Evolutionary conservation across 768 basidiomycete genomes (phyloP), one percentile per base, ranked within the genome.

Genomic region (Pleurotus tuber-regium): DNA sequence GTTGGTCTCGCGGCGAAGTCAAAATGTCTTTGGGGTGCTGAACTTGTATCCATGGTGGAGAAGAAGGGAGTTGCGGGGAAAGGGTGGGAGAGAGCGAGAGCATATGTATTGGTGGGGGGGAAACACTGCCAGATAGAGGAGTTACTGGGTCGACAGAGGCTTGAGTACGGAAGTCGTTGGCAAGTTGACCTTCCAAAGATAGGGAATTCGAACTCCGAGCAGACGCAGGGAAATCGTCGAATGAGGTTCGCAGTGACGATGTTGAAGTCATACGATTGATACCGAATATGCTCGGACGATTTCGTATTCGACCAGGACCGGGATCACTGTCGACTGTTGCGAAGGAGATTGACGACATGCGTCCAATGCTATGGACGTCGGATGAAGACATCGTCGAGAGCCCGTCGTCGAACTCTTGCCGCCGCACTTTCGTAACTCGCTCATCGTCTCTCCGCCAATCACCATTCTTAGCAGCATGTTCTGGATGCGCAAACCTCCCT

Each of bases 301-400:
- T 76, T 57, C 85, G 82, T 63, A 82, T 66, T 54, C 84, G 78
- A 41, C 79, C 70, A 6, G 89, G 90, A 0, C 91, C 90, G 43
- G 91, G 90, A 63, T 93, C 91, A 57, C 88, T 90, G 63, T 92
- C 89, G 47, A 89, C 87, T 4, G 91, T 89, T 21, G 85, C 81
- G 61, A 89, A 88, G 16, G 90, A 93, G 59, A 89, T 82, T 28
- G 82, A 79, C 4, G 89, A 92, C 74, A 87, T 79, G 50, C 82
- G 82, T 35, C 84, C 79, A 48, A 83, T 72, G 63, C 84, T 88
- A 57, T 87, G 87, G 25, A 93, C 74, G 58, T 93, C 92, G 41
- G 89, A 91, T 24, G 88, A 91, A 49, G 90, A 92, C 80, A 92
- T 88, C 6, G 46, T 48, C 25, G 92, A 94, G 62, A 89, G 90